Evolutionary conservation across 2,329 filamentous ascomycete genomes (phyloP), one percentile per base, ranked within the genome.

Genomic region (Colletotrichum tabaci): DNA sequence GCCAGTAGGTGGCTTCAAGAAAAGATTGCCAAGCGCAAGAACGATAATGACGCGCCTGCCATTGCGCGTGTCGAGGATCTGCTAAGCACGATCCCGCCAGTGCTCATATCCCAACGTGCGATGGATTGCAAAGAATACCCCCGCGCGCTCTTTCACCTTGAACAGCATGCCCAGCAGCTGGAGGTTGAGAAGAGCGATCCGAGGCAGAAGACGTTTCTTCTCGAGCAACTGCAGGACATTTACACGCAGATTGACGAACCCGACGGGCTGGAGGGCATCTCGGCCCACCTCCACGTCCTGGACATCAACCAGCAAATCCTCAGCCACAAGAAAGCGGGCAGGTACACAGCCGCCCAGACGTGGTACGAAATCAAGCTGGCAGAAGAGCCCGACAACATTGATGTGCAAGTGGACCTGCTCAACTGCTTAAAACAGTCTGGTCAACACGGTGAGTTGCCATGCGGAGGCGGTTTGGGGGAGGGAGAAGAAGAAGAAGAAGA

Each of bases 181-280:
- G 82, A 86, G 40, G 82, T 83, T 35, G 77, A 80, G n/a, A 83
- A 84, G 44, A 78, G 84, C 35, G 85, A 86, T 1, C 80, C 84
- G 1, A 85, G 86, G 2, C 87, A 90, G 26, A 84, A 88, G n/a
- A 87, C 92, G 64, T 87, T 90, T 30, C 86, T 96, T 4, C 89
- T 97, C 71, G 90, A 94, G 75, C 90, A 92, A 72, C 85, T 99
- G 30, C 96, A 98, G 78, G 92, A 96, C 64, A 98, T 99, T 21
- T 99, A 99, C 81, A 94, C 94, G 1, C 93, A 98, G 76, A 98
- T 99, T 72, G 96, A 99, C 77, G 96, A 99, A 77, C 97, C 96
- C 0, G 96, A 99, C 80, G 95, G 96, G 1, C 91, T 99, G 44
- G 95, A 98, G 79, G 96, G 96, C 3, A 96, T 99, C 72, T 97